phyloP scores from a whole-genome alignment of 345 rosid genomes.

The Arabidopsis thaliana region TAIR10.1 NC_003076.8:9122501-9123000 shows the following conservation, averaged over 20 bases:
- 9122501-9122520: background rate
- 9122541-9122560: background rate
- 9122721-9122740: slow-evolving; percentile 86
- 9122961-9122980: slow-evolving; percentile 63
- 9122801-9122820: slow-evolving; percentile 84
- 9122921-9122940: slow-evolving; percentile 41
- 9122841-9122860: background rate
- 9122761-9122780: slow-evolving; percentile 87
- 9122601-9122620: slow-evolving; percentile 91
- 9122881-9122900: background rate
- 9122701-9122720: slow-evolving; percentile 16
- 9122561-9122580: background rate
- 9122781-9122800: slow-evolving; percentile 80
- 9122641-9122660: slow-evolving; percentile 60
- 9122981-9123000: slow-evolving; percentile 63
- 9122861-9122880: slow-evolving; percentile 10
- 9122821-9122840: slow-evolving; percentile 73
- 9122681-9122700: background rate
- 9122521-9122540: background rate
- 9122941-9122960: slow-evolving; percentile 80
- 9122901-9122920: slow-evolving; percentile 3
- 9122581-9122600: slow-evolving; percentile 69
- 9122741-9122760: slow-evolving; percentile 90
- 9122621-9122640: slow-evolving; percentile 85
- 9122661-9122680: background rate